These are phyloP conservation scores for Deinandra increscens DNA, from an alignment of 129 eudicot genomes.

Conservation along the genomic window DNA sequence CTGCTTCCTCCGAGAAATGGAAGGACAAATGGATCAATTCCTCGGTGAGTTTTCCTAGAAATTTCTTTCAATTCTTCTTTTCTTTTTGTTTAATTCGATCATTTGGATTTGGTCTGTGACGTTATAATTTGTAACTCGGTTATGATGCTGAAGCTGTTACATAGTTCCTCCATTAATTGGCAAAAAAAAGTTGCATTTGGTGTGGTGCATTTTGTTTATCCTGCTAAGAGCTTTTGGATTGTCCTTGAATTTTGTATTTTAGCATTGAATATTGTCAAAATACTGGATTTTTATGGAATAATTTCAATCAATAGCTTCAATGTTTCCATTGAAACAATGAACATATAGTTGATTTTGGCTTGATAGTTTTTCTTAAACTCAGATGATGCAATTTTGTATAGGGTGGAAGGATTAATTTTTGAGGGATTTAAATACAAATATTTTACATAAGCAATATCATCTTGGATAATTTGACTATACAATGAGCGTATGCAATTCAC, in stretches of 20 bases:
- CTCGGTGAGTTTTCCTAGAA: constrained; percentile 18
- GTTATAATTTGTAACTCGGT: not conserved
- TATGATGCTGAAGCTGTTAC: not conserved
- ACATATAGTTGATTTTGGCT: not conserved
- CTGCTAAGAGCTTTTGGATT: not conserved
- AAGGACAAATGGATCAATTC: constrained; percentile 26
- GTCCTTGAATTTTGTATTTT: not conserved
- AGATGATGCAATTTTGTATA: constrained; percentile 1
- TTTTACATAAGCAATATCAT: not conserved
- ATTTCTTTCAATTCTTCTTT: not conserved
- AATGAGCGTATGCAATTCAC: not conserved
- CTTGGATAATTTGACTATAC: not conserved
- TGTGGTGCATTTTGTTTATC: not conserved
- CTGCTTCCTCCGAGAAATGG: constrained; percentile 29
- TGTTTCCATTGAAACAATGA: not conserved
- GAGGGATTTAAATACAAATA: not conserved
- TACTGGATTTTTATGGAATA: not conserved
- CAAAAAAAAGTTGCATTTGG: not conserved
- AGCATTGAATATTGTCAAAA: not conserved
- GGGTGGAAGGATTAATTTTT: not conserved
- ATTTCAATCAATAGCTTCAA: not conserved
- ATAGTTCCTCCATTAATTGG: constrained; percentile 1
- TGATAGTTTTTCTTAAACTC: not conserved
- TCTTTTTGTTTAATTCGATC: not conserved
- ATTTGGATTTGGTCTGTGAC: not conserved